Conservation (phyloP, 164 flowering plant genomes). For the Nymphaea colorata region DNA sequence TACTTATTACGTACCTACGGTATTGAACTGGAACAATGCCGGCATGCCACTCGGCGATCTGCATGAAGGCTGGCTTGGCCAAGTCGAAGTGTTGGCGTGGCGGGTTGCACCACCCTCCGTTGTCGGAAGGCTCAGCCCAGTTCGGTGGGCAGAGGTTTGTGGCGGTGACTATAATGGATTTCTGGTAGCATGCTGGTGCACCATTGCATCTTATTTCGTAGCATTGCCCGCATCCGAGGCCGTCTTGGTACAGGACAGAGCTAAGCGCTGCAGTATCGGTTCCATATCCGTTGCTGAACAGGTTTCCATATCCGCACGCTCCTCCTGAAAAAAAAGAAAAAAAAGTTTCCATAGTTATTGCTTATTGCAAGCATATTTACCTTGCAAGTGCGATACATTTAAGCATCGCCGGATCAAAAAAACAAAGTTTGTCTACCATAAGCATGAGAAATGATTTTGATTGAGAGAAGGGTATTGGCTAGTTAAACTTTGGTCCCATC, state of each 20-base stretch:
- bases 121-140: constrained; percentile 48
- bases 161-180: constrained; percentile 55
- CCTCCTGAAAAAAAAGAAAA: constrained; percentile 40
- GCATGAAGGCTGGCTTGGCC: constrained; percentile 83
- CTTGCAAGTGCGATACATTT: neutral
- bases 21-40: constrained; percentile 49
- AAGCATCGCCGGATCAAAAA: neutral
- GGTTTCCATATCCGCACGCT: constrained; percentile 94
- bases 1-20: constrained; percentile 33
- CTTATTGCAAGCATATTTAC: neutral
- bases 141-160: constrained; percentile 91
- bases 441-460: too few species aligned
- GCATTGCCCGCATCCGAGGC: constrained; percentile 73
- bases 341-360: neutral
- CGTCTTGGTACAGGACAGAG: constrained; percentile 59
- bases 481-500: too few species aligned
- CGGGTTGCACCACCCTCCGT: constrained; percentile 96
- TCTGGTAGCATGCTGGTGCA: constrained; percentile 5
- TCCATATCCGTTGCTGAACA: constrained; percentile 57
- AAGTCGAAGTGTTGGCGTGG: constrained; percentile 82
- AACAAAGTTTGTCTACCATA: too few species aligned
- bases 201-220: constrained; percentile 45
- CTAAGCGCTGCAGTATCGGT: constrained; percentile 75
- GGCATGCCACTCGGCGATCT: constrained; percentile 30
- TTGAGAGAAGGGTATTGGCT: too few species aligned